phyloP scores from a whole-genome alignment of 768 basidiomycete genomes.

The Hericium alpestre region DNA sequence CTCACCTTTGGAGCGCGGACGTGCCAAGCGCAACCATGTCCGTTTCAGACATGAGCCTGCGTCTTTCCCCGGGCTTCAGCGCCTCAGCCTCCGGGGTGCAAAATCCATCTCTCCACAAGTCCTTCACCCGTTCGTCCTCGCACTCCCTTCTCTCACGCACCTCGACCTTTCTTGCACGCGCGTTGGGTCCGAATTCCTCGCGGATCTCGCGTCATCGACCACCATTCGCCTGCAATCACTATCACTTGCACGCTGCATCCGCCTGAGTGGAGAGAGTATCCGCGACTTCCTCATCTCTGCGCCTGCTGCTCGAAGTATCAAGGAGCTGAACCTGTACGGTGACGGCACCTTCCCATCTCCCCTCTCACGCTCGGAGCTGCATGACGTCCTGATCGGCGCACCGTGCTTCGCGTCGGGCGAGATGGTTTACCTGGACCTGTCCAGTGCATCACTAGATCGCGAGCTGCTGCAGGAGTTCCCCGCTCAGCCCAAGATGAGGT shows the following conservation, averaged over 20 bases:
- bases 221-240: constrained; percentile 68
- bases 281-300: constrained; percentile 62
- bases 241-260: constrained; percentile 77
- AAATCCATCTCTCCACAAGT: constrained; percentile 64
- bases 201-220: constrained; percentile 47
- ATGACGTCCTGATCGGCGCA: constrained; percentile 54
- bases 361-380: constrained; percentile 54
- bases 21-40: constrained; percentile 19
- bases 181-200: constrained; percentile 63
- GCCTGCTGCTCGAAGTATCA: constrained; percentile 47
- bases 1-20: constrained; percentile 5
- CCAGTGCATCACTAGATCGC: constrained; percentile 59
- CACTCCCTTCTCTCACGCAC: constrained; percentile 70
- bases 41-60: constrained; percentile 43
- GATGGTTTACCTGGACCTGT: constrained; percentile 83
- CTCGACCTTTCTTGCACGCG: constrained; percentile 62
- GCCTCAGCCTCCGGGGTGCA: constrained; percentile 74
- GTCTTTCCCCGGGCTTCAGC: constrained; percentile 57
- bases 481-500: constrained; percentile 66
- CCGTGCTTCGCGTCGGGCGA: constrained; percentile 71
- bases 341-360: constrained; percentile 76
- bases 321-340: constrained; percentile 82
- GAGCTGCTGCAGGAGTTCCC: constrained; percentile 40
- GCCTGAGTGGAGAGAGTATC: constrained; percentile 72
- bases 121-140: constrained; percentile 62